A percentile compares a stretch with the other conserved stretches of the same genome.
phyloP scores from a whole-genome alignment of 2,329 filamentous ascomycete species.

The Aspergillus spinulosporus region DNA sequence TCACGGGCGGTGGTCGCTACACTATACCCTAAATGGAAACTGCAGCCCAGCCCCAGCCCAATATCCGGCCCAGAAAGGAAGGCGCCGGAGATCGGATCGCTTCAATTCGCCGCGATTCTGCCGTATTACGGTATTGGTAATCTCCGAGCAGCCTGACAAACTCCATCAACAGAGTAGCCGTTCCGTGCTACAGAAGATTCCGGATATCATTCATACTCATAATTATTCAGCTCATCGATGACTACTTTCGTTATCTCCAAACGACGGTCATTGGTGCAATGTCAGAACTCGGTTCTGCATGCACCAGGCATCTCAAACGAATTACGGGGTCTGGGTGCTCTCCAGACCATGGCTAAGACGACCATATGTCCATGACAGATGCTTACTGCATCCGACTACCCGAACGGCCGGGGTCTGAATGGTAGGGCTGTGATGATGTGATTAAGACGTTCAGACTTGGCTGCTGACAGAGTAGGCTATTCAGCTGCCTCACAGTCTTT shows the following conservation, averaged over 20 bases:
- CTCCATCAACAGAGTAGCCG: background rate
- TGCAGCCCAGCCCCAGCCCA: slow-evolving; percentile 1
- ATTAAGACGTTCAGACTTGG: background rate
- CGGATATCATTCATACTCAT: background rate
- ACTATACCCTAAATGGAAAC: slow-evolving; percentile 14
- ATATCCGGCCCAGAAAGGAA: slow-evolving; percentile 2
- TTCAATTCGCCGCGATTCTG: slow-evolving; percentile 47
- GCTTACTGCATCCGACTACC: background rate
- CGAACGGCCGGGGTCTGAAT: background rate
- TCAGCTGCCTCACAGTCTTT: background rate
- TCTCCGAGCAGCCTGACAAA: slow-evolving; percentile 4
- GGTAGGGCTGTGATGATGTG: background rate
- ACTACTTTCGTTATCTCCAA: slow-evolving; percentile 4
- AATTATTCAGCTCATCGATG: slow-evolving; percentile 6
- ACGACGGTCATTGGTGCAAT: background rate
- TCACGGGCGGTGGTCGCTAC: slow-evolving; percentile 16
- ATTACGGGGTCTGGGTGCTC: background rate
- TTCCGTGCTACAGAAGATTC: background rate
- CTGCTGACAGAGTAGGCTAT: background rate
- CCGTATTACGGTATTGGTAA: slow-evolving; percentile 50
- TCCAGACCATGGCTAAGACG: background rate
- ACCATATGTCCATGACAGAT: too few species aligned
- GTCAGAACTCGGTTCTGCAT: too few species aligned
- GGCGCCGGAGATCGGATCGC: slow-evolving; percentile 20
- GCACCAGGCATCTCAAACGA: background rate